Base-by-base conservation (phyloP, 768 basidiomycete species). In the Hemileccinum rubropunctum region DNA sequence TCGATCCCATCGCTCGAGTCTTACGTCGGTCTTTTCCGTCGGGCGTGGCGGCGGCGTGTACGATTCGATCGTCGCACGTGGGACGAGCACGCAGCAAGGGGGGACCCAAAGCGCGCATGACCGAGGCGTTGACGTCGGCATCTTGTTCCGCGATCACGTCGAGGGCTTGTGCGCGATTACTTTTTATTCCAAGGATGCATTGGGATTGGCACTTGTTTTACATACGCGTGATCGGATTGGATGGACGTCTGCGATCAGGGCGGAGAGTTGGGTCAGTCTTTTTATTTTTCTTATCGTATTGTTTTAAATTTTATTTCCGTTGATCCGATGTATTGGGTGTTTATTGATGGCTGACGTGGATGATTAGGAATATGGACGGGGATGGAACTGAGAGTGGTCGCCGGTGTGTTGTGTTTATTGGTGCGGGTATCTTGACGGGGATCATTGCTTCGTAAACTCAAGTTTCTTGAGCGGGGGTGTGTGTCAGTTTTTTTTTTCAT, bases 201-300 rank as follows among this genome's bases (percentile, higher is more conserved):
- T 82, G 74, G 58, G 82, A 84, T 58, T 84, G 81, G 82, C 82
- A 84, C 55, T 73, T 81, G 45, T 81, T 80, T 48, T 83, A 81
- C 28, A 9, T 77, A 77, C 78, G 14, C 69, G 82, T 18, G 81
- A 74, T 62, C 72, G 78, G 37, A 56, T 82, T 21, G 82, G 80
- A n/a, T 82, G 79, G 70, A 78, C 75, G 10, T 73, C 75, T 54
- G 81, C 82, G 61, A 83, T 84, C 53, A 68, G 68, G 13, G 65
- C 81, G 43, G 83, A 83, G 45, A 81, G 81, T 21, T 83, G 81
- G 78, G 79, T 79, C 53, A 17, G 76, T 57, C 17, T 21, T 14
- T 18, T 28, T n/a, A n/a, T n/a, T n/a, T 34, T 1, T 11, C n/a
- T 42, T 21, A 30, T 30, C 9, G 3, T 9, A 30, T 30, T 30